phyloP scores from a whole-genome alignment of 192 early-diverging fungal species.

The Phlyctochytrium planicorne region DNA sequence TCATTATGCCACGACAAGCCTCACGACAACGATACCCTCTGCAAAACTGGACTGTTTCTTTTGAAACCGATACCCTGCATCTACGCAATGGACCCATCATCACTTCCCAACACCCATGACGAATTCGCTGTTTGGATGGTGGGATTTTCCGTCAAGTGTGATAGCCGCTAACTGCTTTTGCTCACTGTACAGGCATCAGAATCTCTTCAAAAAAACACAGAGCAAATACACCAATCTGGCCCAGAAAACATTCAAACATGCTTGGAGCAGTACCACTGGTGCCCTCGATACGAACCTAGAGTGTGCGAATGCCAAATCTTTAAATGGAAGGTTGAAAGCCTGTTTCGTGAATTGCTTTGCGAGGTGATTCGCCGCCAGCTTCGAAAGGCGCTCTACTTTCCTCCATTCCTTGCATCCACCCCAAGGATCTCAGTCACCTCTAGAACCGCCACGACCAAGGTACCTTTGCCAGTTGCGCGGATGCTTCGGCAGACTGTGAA shows the following conservation, averaged over 20 bases:
- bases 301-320: not conserved
- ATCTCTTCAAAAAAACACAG: not conserved
- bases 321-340: too few relatives aligned
- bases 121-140: not conserved
- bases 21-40: not conserved
- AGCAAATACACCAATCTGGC: not conserved
- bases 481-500: not conserved
- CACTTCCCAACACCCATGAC: not conserved
- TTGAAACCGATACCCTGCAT: not conserved
- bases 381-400: too few relatives aligned
- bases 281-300: not conserved
- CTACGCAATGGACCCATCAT: not conserved
- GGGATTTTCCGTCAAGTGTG: not conserved
- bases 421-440: not conserved
- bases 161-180: not conserved
- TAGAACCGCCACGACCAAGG: not conserved
- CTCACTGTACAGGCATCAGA: not conserved
- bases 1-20: not conserved
- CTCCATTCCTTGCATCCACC: not conserved
- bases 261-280: not conserved
- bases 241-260: not conserved
- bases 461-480: not conserved
- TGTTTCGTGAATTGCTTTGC: not conserved
- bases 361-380: not conserved
- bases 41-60: not conserved